phyloP scores from a whole-genome alignment of 345 rosid genomes.

The Geranium rotundifolium region DNA sequence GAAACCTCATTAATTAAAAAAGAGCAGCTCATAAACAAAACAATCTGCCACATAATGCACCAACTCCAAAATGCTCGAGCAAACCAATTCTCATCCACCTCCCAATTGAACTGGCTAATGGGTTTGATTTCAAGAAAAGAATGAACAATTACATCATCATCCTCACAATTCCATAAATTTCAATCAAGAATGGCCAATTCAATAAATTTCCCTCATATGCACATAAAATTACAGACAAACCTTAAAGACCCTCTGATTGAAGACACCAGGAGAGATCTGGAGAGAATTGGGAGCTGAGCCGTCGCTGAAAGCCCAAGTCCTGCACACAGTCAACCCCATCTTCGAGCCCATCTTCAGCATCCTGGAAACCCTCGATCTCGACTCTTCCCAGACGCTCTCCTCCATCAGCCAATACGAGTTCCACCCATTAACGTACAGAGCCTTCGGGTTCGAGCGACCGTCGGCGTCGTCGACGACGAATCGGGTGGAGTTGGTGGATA shows the following conservation, averaged over 20 bases:
- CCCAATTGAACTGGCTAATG: too few relatives aligned
- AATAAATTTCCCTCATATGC: background rate
- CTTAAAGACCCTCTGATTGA: conserved; percentile 29
- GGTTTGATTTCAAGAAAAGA: too few relatives aligned
- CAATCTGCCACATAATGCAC: background rate
- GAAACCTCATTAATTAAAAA: conserved; percentile 6
- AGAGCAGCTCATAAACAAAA: background rate
- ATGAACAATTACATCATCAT: too few relatives aligned
- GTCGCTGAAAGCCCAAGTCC: conserved; percentile 48
- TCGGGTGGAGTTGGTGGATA: conserved; percentile 25
- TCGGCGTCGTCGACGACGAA: conserved; percentile 16
- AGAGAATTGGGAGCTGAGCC: conserved; percentile 21
- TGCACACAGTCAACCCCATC: conserved; percentile 40
- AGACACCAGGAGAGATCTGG: conserved; percentile 40
- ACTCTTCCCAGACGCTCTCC: conserved; percentile 18
- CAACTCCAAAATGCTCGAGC: too few relatives aligned
- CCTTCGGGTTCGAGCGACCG: background rate
- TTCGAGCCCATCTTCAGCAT: conserved; percentile 21
- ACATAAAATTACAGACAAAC: conserved; percentile 3
- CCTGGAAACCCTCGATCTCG: conserved; percentile 20
- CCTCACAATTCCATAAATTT: background rate
- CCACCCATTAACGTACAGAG: conserved; percentile 27
- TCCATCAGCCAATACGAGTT: conserved; percentile 34
- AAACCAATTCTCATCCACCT: too few relatives aligned
- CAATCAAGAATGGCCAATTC: background rate